Evolutionary conservation across 139 green algal species (phyloP), one percentile per base, ranked within the genome.

Genomic region (Chlamydomonas eustigma): DNA sequence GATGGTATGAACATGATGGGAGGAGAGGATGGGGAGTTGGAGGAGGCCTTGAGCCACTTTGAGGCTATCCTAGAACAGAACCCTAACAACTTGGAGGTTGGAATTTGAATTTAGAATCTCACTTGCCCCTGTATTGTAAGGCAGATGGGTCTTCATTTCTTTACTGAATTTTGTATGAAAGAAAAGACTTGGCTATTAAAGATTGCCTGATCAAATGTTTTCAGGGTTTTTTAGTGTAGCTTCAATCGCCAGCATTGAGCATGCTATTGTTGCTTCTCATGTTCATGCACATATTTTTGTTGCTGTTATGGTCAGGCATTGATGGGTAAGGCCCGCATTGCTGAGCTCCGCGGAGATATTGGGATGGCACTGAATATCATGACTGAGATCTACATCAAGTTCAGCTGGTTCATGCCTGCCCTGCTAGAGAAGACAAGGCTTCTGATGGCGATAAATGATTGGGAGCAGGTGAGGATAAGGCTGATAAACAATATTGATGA

Each of bases 401-500:
- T 84, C 76, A 64, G 75, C 25, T 92, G 85, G 85, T 91, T 91
- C 75, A 64, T 90, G 39, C 83, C 86, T 1, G 80, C 83, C 2
- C 74, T 89, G 34, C 72, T 84, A 51, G 90, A 94, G 82, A 86
- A 88, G 73, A 79, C 78, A 5, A 12, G 85, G 86, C 77, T 92
- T 83, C 83, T 87, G 88, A 2, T 75, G 50, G 39, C 33, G 75
- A 63, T 39, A 50, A 44, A 73, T 75, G 63, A 81, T 76, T 73
- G 76, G 73, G 51, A 85, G 66, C 80, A 85, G 76, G 75, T 70
- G n/a, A n/a, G n/a, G n/a, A n/a, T n/a, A n/a, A n/a, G n/a, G n/a
- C n/a, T n/a, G n/a, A n/a, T n/a, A n/a, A n/a, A n/a, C n/a, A n/a
- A n/a, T n/a, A n/a, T n/a, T n/a, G n/a, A n/a, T n/a, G n/a, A n/a